A percentile compares a stretch with the other conserved stretches of the same genome.
These are phyloP conservation scores for Camellia sinensis DNA, from an alignment of 148 eudicot species.

Conservation along the genomic window DNA sequence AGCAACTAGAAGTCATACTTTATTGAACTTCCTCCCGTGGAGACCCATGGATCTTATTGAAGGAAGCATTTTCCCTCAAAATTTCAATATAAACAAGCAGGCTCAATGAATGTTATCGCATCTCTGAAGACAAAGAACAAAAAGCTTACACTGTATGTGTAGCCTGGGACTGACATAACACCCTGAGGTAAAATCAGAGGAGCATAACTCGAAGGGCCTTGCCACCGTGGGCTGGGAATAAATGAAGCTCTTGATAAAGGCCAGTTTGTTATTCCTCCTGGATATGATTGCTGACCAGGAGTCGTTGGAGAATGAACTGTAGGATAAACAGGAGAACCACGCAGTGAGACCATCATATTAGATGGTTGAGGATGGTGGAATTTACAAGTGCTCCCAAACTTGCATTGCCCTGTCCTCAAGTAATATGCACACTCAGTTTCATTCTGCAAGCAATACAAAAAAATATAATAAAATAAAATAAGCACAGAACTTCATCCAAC, in stretches of 20 bases:
- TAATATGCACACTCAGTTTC: conserved; percentile 88
- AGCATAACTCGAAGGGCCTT: conserved; percentile 81
- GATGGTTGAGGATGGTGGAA: conserved; percentile 97
- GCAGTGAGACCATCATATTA: conserved; percentile 58
- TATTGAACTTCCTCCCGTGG: background rate
- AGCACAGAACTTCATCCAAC: background rate
- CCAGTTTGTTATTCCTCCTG: conserved; percentile 64
- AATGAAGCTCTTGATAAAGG: conserved; percentile 73
- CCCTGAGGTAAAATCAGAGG: conserved; percentile 82
- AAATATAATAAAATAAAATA: background rate
- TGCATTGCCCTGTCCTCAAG: conserved; percentile 92
- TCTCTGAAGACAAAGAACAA: background rate
- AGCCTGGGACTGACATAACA: conserved; percentile 76
- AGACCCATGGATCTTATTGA: background rate
- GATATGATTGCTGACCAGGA: conserved; percentile 78
- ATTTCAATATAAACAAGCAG: background rate
- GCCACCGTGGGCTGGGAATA: conserved; percentile 82
- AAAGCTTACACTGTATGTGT: conserved; percentile 76
- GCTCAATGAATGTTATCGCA: background rate
- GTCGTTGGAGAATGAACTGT: conserved; percentile 71
- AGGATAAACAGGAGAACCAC: conserved; percentile 88
- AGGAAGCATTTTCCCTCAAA: background rate
- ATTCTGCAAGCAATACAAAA: conserved; percentile 38
- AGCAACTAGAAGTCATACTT: background rate
- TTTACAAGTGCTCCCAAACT: conserved; percentile 91